Base-by-base conservation (phyloP, 805 yeast genomes). In the Nakazawaea peltata region DNA sequence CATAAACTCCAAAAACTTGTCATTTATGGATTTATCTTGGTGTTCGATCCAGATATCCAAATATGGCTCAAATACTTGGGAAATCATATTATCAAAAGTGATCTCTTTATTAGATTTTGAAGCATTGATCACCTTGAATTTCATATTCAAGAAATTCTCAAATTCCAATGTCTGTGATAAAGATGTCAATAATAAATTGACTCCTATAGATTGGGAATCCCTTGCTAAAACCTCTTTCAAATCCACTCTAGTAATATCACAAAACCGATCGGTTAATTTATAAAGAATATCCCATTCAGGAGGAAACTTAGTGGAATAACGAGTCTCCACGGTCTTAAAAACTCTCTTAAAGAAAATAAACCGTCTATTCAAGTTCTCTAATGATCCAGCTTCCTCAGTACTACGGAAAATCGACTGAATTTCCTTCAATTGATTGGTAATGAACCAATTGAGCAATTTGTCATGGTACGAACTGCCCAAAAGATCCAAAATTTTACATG, bases 301-400 rank as follows among this genome's bases (percentile, higher is more conserved):
- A 0, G 94, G 92, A 57, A 92, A 92, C 23, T 67, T 63, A 6
- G 55, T 46, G 1, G 65, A 50, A 45, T 70, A 74, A 22, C 65
- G 67, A 1, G 72, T 53, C 40, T 75, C 77, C 45, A 77, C 74
- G 26, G 68, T 65, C 35, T 68, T 69, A 40, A 90, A 58, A 1
- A 84, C 69, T 44, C 82, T 77, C 44, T 80, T 78, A 57, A 85
- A 83, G 53, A 81, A 90, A 22, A 87, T 71, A 53, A 76, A 92
- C 32, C 98, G 64, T 45, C 97, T 64, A 21, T 75, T 69, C 34
- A 92, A 58, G 55, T 92, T 92, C 40, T 92, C 98, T 41, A 92
- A 60, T 4, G 94, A 81, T 1, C 97, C 97, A 0, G 98, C 98
- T 57, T 92, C 98, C 47, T 87, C 97, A 11, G 76, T 67, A 8